phyloP scores from a whole-genome alignment of 495 filamentous ascomycete genomes.

The Elaphomyces granulatus region DNA sequence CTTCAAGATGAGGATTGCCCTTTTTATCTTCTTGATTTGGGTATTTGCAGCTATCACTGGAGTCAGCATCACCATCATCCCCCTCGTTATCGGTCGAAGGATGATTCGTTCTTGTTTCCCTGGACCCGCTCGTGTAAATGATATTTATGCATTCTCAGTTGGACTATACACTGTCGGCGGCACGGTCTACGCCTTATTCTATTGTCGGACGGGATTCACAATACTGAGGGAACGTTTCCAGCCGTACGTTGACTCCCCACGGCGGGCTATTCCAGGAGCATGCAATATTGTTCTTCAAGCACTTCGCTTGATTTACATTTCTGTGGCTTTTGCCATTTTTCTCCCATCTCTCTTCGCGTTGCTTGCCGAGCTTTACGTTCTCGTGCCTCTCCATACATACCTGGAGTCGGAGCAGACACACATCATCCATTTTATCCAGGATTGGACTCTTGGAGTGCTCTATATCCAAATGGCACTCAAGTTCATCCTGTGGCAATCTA shows the following conservation, averaged over 20 bases:
- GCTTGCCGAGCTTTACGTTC: slow-evolving; percentile 72
- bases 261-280: slow-evolving; percentile 12
- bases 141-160: slow-evolving; percentile 89
- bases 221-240: slow-evolving; percentile 20
- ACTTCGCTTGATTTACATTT: slow-evolving; percentile 51
- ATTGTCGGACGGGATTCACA: slow-evolving; percentile 32
- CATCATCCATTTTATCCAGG: slow-evolving; percentile 76
- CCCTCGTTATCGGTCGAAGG: slow-evolving; percentile 66
- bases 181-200: slow-evolving; percentile 41
- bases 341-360: slow-evolving; percentile 74
- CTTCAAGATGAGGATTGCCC: slow-evolving; percentile 64
- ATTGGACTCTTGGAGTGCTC: slow-evolving; percentile 86
- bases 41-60: slow-evolving; percentile 85
- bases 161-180: slow-evolving; percentile 68
- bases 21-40: slow-evolving; percentile 87
- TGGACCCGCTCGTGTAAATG: slow-evolving; percentile 58
- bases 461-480: slow-evolving; percentile 79
- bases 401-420: slow-evolving; percentile 42
- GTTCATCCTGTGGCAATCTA: slow-evolving; percentile 45
- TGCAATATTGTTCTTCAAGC: slow-evolving; percentile 7
- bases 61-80: slow-evolving; percentile 76
- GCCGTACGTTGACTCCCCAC: slow-evolving; percentile 24
- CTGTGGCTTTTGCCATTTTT: slow-evolving; percentile 52
- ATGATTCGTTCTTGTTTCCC: slow-evolving; percentile 58
- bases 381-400: slow-evolving; percentile 81